Evolutionary conservation across 2,329 filamentous ascomycete genomes (phyloP).

Genomic region (Periconia sp.): DNA sequence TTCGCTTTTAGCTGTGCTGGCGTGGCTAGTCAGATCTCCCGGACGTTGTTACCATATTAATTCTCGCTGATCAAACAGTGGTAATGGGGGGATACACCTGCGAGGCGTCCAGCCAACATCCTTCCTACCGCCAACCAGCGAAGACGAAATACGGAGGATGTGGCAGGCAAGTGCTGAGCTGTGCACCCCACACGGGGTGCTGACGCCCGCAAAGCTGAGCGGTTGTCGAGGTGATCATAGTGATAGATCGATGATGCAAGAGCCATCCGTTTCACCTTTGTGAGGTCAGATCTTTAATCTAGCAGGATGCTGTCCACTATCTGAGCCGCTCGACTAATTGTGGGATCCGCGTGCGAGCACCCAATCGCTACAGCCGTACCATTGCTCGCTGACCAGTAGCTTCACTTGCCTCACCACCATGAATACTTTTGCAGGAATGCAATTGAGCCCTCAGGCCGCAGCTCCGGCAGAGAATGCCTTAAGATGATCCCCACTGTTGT

Average conservation of each 20-base stretch:
- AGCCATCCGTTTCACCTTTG: conserved; percentile 29
- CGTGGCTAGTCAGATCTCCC: background rate
- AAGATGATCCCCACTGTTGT: background rate
- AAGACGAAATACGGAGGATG: conserved; percentile 5
- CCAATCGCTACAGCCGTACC: background rate
- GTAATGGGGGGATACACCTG: conserved; percentile 7
- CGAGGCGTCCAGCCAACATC: conserved; percentile 7
- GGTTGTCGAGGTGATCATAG: conserved; percentile 22
- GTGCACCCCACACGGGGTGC: conserved; percentile 12
- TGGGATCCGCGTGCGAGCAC: conserved; percentile 5
- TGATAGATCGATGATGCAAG: conserved; percentile 27
- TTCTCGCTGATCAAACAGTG: conserved; percentile 19
- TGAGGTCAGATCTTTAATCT: conserved; percentile 30
- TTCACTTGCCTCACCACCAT: background rate
- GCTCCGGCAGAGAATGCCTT: conserved; percentile 2
- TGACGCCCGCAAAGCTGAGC: conserved; percentile 7
- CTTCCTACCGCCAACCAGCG: conserved; percentile 1
- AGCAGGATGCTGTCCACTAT: conserved; percentile 12
- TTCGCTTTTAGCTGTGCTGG: conserved; percentile 2
- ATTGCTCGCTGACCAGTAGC: conserved; percentile 1
- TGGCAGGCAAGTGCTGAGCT: conserved; percentile 11
- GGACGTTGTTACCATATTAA: conserved; percentile 11
- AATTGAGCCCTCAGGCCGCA: background rate
- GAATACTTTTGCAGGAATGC: background rate
- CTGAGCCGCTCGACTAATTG: conserved; percentile 7